Base-by-base conservation (phyloP, 1,284 basidiomycete species). In the Boletus sp. region DNA sequence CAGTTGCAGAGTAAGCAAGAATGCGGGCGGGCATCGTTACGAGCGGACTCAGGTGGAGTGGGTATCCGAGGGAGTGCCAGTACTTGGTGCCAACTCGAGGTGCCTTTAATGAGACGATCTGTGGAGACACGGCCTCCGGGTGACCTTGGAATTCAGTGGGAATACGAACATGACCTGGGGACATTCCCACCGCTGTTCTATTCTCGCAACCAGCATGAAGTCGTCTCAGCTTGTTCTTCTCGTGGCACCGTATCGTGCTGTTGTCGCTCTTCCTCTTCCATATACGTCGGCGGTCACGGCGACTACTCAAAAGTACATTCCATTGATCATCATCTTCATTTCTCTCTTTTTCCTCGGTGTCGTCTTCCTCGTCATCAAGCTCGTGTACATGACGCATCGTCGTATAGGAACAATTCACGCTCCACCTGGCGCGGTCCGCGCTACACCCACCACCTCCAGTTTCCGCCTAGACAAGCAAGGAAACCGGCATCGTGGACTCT, bases 1-100 rank as follows among this genome's bases (percentile, higher is more conserved):
- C 67, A 1, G 73, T 74, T 2, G 72, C 72, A 8, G 74, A 75
- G 50, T 72, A 75, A 32, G 69, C 69, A 33, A 77, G 66, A 13
- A 69, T 63, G 27, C 58, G 66, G 19, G 70, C 52, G 13, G 67
- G 46, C 59, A 64, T 68, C 23, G 36, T 45, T 13, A 5, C 4
- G 33, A 20, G n/a, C n/a, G n/a, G n/a, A n/a, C n/a, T n/a, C n/a
- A n/a, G n/a, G n/a, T n/a, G n/a, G n/a, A n/a, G n/a, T n/a, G n/a
- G n/a, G n/a, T n/a, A n/a, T n/a, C n/a, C n/a, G n/a, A n/a, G n/a
- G n/a, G n/a, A n/a, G n/a, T n/a, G n/a, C n/a, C n/a, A n/a, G n/a
- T n/a, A n/a, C n/a, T n/a, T n/a, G n/a, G n/a, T n/a, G n/a, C n/a
- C n/a, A n/a, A n/a, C n/a, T n/a, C n/a, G n/a, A n/a, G n/a, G n/a